Conservation (phyloP, 345 rosid genomes). For the Kandelia obovata region DNA sequence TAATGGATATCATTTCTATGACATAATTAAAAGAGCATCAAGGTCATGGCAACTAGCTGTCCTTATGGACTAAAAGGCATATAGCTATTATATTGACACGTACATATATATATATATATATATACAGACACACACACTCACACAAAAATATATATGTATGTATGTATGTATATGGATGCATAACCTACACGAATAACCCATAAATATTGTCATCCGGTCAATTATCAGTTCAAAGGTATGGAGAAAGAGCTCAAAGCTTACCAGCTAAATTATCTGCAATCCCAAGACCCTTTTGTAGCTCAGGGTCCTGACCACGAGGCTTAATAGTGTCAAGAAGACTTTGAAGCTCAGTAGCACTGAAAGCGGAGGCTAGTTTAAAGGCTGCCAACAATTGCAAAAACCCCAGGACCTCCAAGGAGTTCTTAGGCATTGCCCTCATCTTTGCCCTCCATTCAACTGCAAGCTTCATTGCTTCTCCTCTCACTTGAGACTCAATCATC, state of each 20-base stretch:
- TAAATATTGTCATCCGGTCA: background rate
- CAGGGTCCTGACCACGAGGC: constrained; percentile 1
- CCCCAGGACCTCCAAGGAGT: constrained; percentile 9
- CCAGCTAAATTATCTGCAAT: background rate
- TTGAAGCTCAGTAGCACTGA: background rate
- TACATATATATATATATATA: too few species aligned
- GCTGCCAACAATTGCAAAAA: constrained; percentile 7
- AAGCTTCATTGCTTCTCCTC: background rate
- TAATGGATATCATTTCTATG: too few species aligned
- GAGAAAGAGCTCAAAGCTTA: background rate
- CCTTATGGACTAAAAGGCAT: too few species aligned
- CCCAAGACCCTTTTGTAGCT: constrained; percentile 6
- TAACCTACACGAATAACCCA: too few species aligned
- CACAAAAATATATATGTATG: too few species aligned
- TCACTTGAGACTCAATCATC: background rate
- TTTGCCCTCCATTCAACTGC: background rate
- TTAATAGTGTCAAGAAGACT: background rate
- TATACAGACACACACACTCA: too few species aligned
- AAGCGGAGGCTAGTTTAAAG: background rate
- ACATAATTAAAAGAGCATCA: too few species aligned
- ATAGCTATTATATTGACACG: too few species aligned
- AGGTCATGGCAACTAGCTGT: too few species aligned
- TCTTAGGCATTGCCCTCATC: background rate
- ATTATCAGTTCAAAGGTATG: background rate
- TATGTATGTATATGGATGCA: too few species aligned